Evolutionary conservation across 2,329 filamentous ascomycete species (phyloP).

Genomic region (Trichoderma koningii): DNA sequence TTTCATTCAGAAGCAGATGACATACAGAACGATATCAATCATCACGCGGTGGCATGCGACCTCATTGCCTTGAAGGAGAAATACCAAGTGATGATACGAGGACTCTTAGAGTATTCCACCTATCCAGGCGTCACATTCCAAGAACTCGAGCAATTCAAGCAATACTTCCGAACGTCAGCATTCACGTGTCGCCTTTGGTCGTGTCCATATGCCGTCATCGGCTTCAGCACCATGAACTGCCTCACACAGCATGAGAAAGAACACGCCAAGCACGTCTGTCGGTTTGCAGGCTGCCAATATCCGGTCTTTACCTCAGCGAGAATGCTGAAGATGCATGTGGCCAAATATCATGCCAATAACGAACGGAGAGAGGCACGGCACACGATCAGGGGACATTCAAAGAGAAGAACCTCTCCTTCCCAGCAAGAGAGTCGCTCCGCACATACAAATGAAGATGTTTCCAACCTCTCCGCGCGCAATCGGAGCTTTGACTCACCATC

Average conservation of each 20-base stretch:
- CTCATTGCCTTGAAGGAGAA: background rate
- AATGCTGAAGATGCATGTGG: background rate
- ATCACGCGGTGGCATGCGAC: background rate
- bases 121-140: background rate
- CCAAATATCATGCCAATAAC: background rate
- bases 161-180: slow-evolving; percentile 21
- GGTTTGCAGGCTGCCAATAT: background rate
- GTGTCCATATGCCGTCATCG: slow-evolving; percentile 29
- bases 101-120: background rate
- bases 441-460: no score
- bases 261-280: background rate
- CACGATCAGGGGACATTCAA: background rate
- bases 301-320: background rate
- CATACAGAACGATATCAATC: no score
- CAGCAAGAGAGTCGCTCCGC: background rate
- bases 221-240: slow-evolving; percentile 28
- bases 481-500: no score
- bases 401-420: background rate
- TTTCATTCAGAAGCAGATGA: background rate
- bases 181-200: slow-evolving; percentile 28
- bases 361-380: background rate
- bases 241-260: background rate
- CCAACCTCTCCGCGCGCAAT: no score
- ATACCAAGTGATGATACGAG: slow-evolving; percentile 17
- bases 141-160: slow-evolving; percentile 25